These are phyloP conservation scores for Zygotorulaspora chibaensis DNA, from an alignment of 805 yeast genomes.

Conservation along the genomic window DNA sequence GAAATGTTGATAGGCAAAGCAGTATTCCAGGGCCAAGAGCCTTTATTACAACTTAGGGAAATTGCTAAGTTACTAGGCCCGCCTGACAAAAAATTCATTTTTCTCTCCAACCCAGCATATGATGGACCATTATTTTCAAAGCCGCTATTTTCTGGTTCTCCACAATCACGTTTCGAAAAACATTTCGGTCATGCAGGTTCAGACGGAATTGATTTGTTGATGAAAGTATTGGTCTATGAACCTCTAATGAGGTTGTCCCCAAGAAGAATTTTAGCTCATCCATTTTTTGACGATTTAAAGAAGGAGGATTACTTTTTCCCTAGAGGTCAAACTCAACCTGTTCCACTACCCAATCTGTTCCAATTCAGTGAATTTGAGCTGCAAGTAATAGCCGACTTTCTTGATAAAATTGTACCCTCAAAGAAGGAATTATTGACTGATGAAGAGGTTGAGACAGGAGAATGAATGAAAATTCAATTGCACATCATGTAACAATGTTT, in stretches of 20 bases:
- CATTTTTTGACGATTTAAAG: slow-evolving; percentile 84
- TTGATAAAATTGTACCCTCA: slow-evolving; percentile 20
- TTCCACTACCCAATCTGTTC: slow-evolving; percentile 49
- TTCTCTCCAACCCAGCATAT: slow-evolving; percentile 69
- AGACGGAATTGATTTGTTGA: slow-evolving; percentile 79
- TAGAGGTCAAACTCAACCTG: slow-evolving; percentile 44
- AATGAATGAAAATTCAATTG: neutral
- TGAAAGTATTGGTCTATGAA: slow-evolving; percentile 80
- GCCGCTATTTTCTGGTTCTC: slow-evolving; percentile 53
- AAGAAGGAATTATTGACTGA: slow-evolving; percentile 1
- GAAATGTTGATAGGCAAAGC: slow-evolving; percentile 91
- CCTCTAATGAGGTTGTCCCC: slow-evolving; percentile 83
- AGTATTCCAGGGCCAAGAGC: slow-evolving; percentile 91
- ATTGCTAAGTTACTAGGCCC: slow-evolving; percentile 89
- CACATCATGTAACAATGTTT: neutral
- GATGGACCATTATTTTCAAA: slow-evolving; percentile 69
- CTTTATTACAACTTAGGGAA: slow-evolving; percentile 82
- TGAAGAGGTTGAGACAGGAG: slow-evolving; percentile 1
- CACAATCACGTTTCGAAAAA: slow-evolving; percentile 56
- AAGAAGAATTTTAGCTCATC: slow-evolving; percentile 77
- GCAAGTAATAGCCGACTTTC: slow-evolving; percentile 40
- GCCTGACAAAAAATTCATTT: slow-evolving; percentile 68
- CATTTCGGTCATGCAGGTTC: slow-evolving; percentile 75
- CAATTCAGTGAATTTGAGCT: slow-evolving; percentile 69
- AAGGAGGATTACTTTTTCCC: slow-evolving; percentile 50